A percentile compares a stretch with the other conserved stretches of the same genome.
These are phyloP conservation scores for Vitis rotundifolia DNA, from an alignment of 164 flowering plant species.

Conservation along the genomic window DNA sequence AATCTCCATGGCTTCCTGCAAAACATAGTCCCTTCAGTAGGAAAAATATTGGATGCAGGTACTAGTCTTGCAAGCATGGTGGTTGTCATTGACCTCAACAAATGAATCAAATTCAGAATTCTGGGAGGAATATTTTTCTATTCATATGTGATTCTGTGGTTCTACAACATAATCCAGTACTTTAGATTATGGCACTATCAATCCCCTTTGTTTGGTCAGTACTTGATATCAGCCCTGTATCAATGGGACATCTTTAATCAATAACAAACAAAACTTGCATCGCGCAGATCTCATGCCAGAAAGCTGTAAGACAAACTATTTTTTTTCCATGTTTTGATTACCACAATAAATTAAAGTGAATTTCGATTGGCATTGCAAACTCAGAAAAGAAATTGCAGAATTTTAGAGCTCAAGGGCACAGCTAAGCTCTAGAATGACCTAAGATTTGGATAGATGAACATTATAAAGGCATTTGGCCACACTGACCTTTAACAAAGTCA, in stretches of 20 bases:
- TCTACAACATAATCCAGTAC: not conserved
- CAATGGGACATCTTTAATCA: not conserved
- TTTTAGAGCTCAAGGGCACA: not conserved
- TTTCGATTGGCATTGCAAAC: not conserved
- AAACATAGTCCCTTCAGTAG: conserved; percentile 5
- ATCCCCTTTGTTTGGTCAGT: not conserved
- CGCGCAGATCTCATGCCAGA: not conserved
- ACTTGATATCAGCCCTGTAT: not conserved
- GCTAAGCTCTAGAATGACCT: not conserved
- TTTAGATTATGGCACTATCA: not conserved
- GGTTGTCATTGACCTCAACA: not conserved
- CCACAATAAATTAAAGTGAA: not conserved
- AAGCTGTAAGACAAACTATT: not conserved
- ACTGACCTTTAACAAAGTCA: too few species aligned
- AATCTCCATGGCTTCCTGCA: conserved; percentile 92
- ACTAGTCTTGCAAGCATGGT: not conserved
- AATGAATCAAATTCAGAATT: too few species aligned
- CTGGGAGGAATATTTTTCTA: too few species aligned
- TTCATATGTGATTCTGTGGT: too few species aligned
- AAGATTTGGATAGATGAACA: not conserved
- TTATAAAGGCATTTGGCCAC: too few species aligned
- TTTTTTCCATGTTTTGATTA: not conserved
- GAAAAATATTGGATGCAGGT: not conserved
- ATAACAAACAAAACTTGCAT: not conserved
- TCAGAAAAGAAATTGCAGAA: not conserved